A percentile compares a stretch with the other conserved stretches of the same genome.
Conservation (phyloP, 2,329 filamentous ascomycete genomes). For the Byssochlamys sp. region DNA sequence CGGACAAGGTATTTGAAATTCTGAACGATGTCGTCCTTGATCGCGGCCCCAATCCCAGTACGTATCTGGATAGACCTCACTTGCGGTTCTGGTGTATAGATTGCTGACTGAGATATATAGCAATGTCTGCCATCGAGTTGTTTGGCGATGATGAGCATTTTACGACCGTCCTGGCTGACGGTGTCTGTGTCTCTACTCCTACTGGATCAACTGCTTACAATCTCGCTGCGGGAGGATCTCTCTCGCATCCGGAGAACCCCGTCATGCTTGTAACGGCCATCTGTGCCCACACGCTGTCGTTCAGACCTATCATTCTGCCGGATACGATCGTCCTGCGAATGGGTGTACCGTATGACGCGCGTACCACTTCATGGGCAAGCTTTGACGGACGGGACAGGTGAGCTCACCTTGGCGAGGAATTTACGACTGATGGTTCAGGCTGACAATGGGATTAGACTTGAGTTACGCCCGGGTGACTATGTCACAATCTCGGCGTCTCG, state of each 20-base stretch:
- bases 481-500: conserved; percentile 44
- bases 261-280: conserved; percentile 92
- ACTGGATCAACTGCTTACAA: conserved; percentile 95
- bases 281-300: conserved; percentile 87
- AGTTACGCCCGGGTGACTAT: conserved; percentile 42
- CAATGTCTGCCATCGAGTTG: conserved; percentile 83
- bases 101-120: conserved; percentile 34
- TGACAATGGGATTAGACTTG: conserved; percentile 25
- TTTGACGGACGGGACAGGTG: conserved; percentile 84
- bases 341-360: conserved; percentile 86
- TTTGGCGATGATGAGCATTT: conserved; percentile 94
- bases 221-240: conserved; percentile 83
- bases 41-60: conserved; percentile 82
- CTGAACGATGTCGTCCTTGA: conserved; percentile 96
- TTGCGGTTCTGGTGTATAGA: not conserved
- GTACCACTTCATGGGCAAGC: conserved; percentile 88
- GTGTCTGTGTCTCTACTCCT: conserved; percentile 84
- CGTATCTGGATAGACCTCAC: conserved; percentile 26
- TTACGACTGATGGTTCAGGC: conserved; percentile 6
- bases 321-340: conserved; percentile 90
- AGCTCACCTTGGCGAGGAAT: conserved; percentile 5
- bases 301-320: conserved; percentile 89
- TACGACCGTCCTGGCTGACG: conserved; percentile 85
- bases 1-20: conserved; percentile 78
- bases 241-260: conserved; percentile 92